These are phyloP conservation scores for Vickermania ingenoplastis DNA, from an alignment of 208 protist species.

Conservation along the genomic window DNA sequence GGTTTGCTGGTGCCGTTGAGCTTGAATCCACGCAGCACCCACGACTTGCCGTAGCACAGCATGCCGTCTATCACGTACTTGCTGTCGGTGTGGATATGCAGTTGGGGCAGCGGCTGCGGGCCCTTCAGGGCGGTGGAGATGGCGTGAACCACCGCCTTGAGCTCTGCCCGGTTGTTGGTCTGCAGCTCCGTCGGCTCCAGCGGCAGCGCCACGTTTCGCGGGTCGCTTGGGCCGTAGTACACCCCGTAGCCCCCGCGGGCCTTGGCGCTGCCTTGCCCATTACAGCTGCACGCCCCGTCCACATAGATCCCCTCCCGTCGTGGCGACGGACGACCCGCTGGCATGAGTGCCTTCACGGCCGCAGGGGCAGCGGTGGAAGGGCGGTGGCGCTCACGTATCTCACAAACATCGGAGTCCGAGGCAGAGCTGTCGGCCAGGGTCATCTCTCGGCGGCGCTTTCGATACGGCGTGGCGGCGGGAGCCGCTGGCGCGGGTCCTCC, in stretches of 20 bases:
- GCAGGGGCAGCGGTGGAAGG: neutral
- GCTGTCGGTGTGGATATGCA: conserved; percentile 72
- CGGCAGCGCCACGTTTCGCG: conserved; percentile 56
- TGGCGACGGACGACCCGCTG: neutral
- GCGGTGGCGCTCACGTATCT: neutral
- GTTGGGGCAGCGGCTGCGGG: conserved; percentile 12
- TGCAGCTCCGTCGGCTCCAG: conserved; percentile 45
- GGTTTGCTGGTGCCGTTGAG: conserved; percentile 14
- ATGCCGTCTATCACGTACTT: conserved; percentile 63
- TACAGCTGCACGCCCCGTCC: conserved; percentile 72
- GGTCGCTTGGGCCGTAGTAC: conserved; percentile 54
- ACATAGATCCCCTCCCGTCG: conserved; percentile 51
- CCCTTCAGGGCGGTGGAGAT: conserved; percentile 29
- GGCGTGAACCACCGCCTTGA: conserved; percentile 67
- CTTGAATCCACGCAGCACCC: conserved; percentile 48
- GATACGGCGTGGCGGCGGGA: neutral
- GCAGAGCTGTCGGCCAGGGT: neutral
- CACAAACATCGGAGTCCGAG: neutral
- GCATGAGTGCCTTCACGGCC: neutral
- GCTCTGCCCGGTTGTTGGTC: conserved; percentile 81
- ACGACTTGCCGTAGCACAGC: conserved; percentile 35
- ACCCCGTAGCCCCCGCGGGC: conserved; percentile 70
- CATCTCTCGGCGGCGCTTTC: neutral
- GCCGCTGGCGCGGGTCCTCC: too few species aligned
- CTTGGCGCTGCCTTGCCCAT: conserved; percentile 22